Base-by-base conservation (phyloP, 345 rosid genomes). In the Hypericum perforatum region DNA sequence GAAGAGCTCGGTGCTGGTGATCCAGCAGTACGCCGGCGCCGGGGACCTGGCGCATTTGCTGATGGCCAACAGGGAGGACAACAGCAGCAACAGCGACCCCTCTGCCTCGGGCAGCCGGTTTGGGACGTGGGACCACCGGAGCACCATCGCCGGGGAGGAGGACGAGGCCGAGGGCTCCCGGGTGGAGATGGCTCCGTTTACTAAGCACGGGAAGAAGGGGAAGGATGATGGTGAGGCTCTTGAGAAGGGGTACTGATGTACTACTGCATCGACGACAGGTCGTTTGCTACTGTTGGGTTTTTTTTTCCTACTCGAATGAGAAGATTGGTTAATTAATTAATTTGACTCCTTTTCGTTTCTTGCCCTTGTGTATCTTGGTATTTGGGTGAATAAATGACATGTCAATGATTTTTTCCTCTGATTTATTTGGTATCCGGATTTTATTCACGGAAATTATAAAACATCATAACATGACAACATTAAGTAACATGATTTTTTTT, bases 1-100 rank as follows among this genome's bases (percentile, higher is more conserved):
- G 32, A 1, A 4, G 9, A 72, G 85, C 38, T 85, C 86, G 0
- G 79, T 83, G 45, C 77, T 83, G 14, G 87, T 83, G 15, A 57
- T 85, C 50, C 87, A 85, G 29, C 85, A 75, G 46, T 75, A 81
- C 46, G 9, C 0, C 52, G 61, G 60, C 1, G 41, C 51, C 6
- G 45, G 7, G 2, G 58, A 22, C n/a, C 4, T 22, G 32, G 32
- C 32, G 1, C 32, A 22, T 22, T 22, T 22, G 32, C 4, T 22
- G 32, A 22, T 22, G 32, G 32, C 32, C 32, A 22, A 22, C 32
- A 1, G 32, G 32, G 62, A 4, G 0, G 54, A 37, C 7, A 52
- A 53, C 0, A 39, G 7, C 9, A 42, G 2, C 1, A 42, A 0
- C 1, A n/a, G 39, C 29, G 6, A 5, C 11, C 16, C 0, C 5